phyloP scores from a whole-genome alignment of 2,329 filamentous ascomycete genomes.

The Aspergillus sp. region DNA sequence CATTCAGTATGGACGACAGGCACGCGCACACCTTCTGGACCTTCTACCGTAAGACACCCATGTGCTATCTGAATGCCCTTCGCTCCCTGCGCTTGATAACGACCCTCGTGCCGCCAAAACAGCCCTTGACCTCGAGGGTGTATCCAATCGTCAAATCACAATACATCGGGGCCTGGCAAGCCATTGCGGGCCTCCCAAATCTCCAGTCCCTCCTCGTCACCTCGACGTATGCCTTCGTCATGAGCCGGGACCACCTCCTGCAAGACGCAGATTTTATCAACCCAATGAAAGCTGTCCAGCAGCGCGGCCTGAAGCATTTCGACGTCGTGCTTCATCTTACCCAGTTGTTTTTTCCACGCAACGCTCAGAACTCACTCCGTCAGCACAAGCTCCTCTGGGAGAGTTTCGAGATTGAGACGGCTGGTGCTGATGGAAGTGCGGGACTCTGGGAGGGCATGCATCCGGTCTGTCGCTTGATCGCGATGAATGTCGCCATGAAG shows the following conservation, averaged over 20 bases:
- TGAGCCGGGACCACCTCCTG: not conserved
- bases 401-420: not conserved
- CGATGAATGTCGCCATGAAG: too few relatives aligned
- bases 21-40: not conserved
- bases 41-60: not conserved
- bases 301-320: not conserved
- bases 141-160: not conserved
- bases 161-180: not conserved
- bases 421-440: not conserved
- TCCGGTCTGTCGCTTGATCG: too few relatives aligned
- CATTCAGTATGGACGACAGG: not conserved
- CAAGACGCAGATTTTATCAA: not conserved
- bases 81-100: not conserved
- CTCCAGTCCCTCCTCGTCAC: not conserved
- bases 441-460: not conserved
- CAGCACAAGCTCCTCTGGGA: not conserved
- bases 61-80: not conserved
- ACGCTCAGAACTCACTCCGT: not conserved
- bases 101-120: not conserved
- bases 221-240: not conserved
- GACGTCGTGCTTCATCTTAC: not conserved
- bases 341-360: not conserved
- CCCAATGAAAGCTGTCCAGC: not conserved
- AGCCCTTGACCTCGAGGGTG: not conserved
- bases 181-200: not conserved